A percentile compares a stretch with the other conserved stretches of the same genome.
phyloP scores from a whole-genome alignment of 1,284 basidiomycete species.

The Earliella scabrosa region DNA sequence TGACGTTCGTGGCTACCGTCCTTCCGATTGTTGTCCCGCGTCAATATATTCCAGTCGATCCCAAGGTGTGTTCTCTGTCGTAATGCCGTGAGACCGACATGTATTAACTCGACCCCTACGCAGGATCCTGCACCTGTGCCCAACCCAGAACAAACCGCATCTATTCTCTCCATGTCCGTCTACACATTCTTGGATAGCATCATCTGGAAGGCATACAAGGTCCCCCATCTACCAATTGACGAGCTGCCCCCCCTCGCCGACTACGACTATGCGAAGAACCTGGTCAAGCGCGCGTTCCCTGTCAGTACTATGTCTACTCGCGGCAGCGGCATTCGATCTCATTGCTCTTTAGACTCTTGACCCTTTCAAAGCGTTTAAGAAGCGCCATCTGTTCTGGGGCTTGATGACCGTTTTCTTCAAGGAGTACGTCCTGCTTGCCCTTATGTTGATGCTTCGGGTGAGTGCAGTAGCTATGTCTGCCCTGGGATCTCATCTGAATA shows the following conservation, averaged over 20 bases:
- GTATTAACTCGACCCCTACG: conserved; percentile 5
- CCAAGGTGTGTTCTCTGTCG: conserved; percentile 37
- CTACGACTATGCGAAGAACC: conserved; percentile 45
- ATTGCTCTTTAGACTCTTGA: conserved; percentile 31
- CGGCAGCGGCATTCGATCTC: neutral
- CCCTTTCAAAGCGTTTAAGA: conserved; percentile 27
- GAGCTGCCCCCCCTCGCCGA: conserved; percentile 50
- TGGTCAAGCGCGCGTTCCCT: conserved; percentile 40
- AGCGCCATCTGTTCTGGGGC: conserved; percentile 34
- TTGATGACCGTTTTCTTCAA: conserved; percentile 30
- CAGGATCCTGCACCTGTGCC: conserved; percentile 48
- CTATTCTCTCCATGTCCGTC: conserved; percentile 55
- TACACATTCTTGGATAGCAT: conserved; percentile 56
- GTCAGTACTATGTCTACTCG: conserved; percentile 1
- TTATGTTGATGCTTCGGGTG: conserved; percentile 24
- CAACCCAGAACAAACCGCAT: conserved; percentile 72
- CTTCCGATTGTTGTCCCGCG: conserved; percentile 49
- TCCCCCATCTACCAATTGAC: conserved; percentile 31
- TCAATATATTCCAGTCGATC: conserved; percentile 46
- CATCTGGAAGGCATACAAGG: conserved; percentile 32
- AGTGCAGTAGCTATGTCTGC: neutral
- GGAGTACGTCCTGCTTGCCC: conserved; percentile 26
- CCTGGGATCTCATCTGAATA: neutral
- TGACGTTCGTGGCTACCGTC: conserved; percentile 42
- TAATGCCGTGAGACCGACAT: neutral